Base-by-base conservation (phyloP, 768 basidiomycete species). In the Xerocomellus amylosporus region DNA sequence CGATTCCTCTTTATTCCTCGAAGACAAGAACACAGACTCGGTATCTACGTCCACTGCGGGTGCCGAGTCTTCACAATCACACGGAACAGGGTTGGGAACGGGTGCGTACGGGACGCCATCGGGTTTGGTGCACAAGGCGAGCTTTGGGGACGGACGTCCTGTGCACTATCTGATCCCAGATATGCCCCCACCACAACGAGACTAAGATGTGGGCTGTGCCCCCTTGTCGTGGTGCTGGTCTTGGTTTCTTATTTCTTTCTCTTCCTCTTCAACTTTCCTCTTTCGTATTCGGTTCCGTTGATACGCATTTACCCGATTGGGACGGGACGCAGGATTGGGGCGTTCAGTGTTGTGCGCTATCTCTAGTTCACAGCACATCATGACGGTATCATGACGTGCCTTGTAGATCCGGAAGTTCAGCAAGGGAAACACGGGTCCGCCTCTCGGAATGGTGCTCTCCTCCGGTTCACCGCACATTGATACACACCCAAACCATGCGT, bases 101-200 rank as follows among this genome's bases (percentile, higher is more conserved):
- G 62, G 53, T 13, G 8, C 26, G 10, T 37, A 45, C 50, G 57
- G 49, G 51, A 44, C 46, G 19, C 40, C 61, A 56, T 49, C 53
- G 49, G 66, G 47, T 59, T 67, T 77, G 56, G 53, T 44, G 30
- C 79, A 73, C 59, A 79, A 79, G 64, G 66, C 68, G 38, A 78
- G 76, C 65, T 73, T 81, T 64, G 79, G 75, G 47, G 73, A 73
- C 33, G 74, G 74, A 24, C 69, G 75, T 41, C 74, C 75, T 24
- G 58, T 84, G 55, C 83, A 84, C 65, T 83, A 81, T 71, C 64
- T 84, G 54, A 83, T 84, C 39, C 83, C 83, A 9, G 83, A 84
- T 61, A 74, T 83, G 75, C 83, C 82, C 17, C 67, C 63, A 19
- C 67, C 67, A 12, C 63, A 58, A 60, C 62, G 46, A 51, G 68